Percentiles rank a stretch among this genome's conserved stretches.
Evolutionary conservation across 2,329 filamentous ascomycete genomes (phyloP).

Genomic region (Ophiostoma perfectum): DNA sequence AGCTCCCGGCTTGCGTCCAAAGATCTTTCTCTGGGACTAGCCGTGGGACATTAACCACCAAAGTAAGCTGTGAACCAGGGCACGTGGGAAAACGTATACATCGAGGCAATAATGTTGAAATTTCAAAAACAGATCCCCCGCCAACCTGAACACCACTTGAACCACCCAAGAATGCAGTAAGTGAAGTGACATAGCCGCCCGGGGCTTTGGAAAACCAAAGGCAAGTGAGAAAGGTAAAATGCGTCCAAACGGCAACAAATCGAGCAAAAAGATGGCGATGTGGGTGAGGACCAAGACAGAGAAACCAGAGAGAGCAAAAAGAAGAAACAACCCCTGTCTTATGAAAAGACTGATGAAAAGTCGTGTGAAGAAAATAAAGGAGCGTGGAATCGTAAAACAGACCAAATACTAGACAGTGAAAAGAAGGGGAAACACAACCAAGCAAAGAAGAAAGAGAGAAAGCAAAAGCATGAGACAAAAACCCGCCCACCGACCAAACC

Average conservation of each 20-base stretch:
- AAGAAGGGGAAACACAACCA: not conserved
- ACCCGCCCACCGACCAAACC: not conserved
- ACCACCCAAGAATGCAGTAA: constrained; percentile 12
- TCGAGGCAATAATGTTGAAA: constrained; percentile 21
- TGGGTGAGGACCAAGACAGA: not conserved
- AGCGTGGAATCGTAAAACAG: constrained; percentile 1
- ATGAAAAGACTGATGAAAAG: not conserved
- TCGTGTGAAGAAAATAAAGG: not conserved
- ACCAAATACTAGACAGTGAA: not conserved
- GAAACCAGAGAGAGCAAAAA: not conserved
- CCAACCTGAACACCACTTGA: constrained; percentile 20
- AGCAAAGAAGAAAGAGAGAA: not conserved
- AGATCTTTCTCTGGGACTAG: too few species aligned
- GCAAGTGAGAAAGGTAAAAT: constrained; percentile 4
- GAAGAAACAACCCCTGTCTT: not conserved
- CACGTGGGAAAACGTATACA: not conserved
- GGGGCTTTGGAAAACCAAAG: constrained; percentile 12
- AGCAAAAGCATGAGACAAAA: not conserved
- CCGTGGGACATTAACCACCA: too few species aligned
- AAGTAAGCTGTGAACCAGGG: not conserved
- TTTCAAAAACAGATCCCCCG: constrained; percentile 18
- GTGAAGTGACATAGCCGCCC: constrained; percentile 15
- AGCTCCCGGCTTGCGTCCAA: too few species aligned
- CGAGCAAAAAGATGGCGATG: not conserved
- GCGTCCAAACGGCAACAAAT: not conserved